These are phyloP conservation scores for Lepidium aucheri DNA, from an alignment of 345 rosid species.

Conservation along the genomic window DNA sequence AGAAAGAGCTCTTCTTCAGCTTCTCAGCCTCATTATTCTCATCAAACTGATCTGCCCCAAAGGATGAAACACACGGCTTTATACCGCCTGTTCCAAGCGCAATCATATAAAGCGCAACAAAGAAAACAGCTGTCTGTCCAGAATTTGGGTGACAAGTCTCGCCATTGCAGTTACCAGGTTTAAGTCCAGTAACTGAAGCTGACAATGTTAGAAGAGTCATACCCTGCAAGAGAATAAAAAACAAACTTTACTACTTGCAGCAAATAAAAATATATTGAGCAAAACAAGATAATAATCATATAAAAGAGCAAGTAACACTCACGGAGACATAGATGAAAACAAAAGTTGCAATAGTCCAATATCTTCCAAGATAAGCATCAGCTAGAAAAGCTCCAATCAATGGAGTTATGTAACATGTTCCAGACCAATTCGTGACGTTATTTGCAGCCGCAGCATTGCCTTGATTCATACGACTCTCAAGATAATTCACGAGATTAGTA, in stretches of 20 bases:
- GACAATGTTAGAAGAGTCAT: constrained; percentile 83
- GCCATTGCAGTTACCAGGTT: constrained; percentile 43
- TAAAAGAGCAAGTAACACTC: constrained; percentile 42
- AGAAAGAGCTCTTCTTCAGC: constrained; percentile 78
- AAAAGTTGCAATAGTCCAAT: constrained; percentile 76
- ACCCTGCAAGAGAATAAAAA: constrained; percentile 40
- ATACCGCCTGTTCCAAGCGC: constrained; percentile 97
- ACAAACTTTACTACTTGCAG: not conserved
- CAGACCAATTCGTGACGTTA: constrained; percentile 86
- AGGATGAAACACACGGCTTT: constrained; percentile 95
- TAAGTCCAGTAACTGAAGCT: constrained; percentile 67
- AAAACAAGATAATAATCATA: not conserved
- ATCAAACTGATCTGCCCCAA: constrained; percentile 96
- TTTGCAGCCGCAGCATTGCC: constrained; percentile 76
- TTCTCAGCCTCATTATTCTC: constrained; percentile 68
- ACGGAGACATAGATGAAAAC: constrained; percentile 66
- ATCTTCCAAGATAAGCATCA: constrained; percentile 90
- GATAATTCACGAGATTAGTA: constrained; percentile 84
- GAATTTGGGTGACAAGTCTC: constrained; percentile 50
- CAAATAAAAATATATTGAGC: not conserved
- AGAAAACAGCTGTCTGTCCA: constrained; percentile 45
- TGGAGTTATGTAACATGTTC: constrained; percentile 87
- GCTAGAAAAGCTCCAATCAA: constrained; percentile 90
- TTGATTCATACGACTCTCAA: constrained; percentile 50
- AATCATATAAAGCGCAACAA: constrained; percentile 68